These are phyloP conservation scores for Scenedesmus sp. DNA, from an alignment of 163 green algal genomes.

Conservation along the genomic window DNA sequence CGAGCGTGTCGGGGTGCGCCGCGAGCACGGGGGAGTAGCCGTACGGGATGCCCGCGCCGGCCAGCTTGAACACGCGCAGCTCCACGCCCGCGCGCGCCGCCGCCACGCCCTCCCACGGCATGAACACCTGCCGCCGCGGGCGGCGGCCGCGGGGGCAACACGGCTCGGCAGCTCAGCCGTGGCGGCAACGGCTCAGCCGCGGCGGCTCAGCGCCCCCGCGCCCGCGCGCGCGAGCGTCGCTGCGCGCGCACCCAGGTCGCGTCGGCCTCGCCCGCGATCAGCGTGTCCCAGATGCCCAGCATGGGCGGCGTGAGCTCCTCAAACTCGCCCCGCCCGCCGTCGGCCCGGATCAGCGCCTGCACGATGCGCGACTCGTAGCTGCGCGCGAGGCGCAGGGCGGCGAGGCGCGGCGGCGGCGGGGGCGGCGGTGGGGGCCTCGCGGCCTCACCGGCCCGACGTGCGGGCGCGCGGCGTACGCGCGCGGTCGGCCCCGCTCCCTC, in stretches of 20 bases:
- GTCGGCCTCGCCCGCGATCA: slow-evolving; percentile 62
- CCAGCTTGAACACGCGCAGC: slow-evolving; percentile 84
- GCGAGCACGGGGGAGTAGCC: slow-evolving; percentile 81
- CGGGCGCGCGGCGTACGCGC: no score
- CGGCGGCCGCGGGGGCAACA: background rate
- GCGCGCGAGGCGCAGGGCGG: background rate
- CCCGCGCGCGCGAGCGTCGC: no score
- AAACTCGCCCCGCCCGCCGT: slow-evolving; percentile 83
- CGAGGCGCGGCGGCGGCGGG: no score
- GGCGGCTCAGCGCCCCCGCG: background rate
- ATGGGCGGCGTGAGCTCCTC: slow-evolving; percentile 74
- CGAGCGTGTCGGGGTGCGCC: slow-evolving; percentile 65
- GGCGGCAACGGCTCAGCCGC: background rate
- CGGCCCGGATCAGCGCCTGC: slow-evolving; percentile 78
- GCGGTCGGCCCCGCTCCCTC: no score
- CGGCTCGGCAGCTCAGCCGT: background rate
- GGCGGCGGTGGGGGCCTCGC: no score
- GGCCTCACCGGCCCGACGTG: no score
- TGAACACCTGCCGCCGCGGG: slow-evolving; percentile 83
- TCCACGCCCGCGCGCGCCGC: slow-evolving; percentile 71
- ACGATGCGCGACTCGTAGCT: slow-evolving; percentile 91
- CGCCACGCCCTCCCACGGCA: slow-evolving; percentile 86
- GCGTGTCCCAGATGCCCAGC: slow-evolving; percentile 86
- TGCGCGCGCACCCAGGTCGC: slow-evolving; percentile 18
- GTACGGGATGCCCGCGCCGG: slow-evolving; percentile 77